These are phyloP conservation scores for Phytophthora syringae DNA, from an alignment of 352 stramenopile species.

Conservation along the genomic window DNA sequence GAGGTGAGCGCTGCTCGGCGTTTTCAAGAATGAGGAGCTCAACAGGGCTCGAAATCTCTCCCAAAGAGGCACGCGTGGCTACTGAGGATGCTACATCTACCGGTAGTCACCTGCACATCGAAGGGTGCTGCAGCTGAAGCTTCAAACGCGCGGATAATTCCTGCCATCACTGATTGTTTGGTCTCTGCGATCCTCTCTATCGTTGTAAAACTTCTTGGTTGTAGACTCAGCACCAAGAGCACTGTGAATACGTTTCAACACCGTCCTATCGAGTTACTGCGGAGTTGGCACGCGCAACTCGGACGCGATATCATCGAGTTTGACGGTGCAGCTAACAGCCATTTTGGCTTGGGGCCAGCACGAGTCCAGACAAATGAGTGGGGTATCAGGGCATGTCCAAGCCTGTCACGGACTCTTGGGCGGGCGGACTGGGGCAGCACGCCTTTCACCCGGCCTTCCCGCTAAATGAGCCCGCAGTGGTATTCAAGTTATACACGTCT, in stretches of 20 bases:
- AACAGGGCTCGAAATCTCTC: background rate
- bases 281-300: background rate
- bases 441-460: conserved; percentile 17
- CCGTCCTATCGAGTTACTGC: background rate
- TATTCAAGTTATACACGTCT: conserved; percentile 4
- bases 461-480: conserved; percentile 27
- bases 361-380: conserved; percentile 28
- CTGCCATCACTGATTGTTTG: conserved; percentile 18
- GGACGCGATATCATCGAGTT: background rate
- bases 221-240: background rate
- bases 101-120: conserved; percentile 13
- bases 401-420: conserved; percentile 13
- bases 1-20: conserved; percentile 1
- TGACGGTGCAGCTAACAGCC: conserved; percentile 2
- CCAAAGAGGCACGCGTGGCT: conserved; percentile 15
- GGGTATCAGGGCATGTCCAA: conserved; percentile 12
- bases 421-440: conserved; percentile 9
- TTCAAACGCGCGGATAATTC: conserved; percentile 16
- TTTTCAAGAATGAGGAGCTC: conserved; percentile 29
- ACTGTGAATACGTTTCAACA: background rate
- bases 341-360: conserved; percentile 7
- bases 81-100: too few relatives aligned
- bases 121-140: conserved; percentile 25
- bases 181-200: conserved; percentile 2
- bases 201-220: too few relatives aligned